Evolutionary conservation across 768 basidiomycete species (phyloP), one percentile per base, ranked within the genome.

Genomic region (Lyophyllum atratum): DNA sequence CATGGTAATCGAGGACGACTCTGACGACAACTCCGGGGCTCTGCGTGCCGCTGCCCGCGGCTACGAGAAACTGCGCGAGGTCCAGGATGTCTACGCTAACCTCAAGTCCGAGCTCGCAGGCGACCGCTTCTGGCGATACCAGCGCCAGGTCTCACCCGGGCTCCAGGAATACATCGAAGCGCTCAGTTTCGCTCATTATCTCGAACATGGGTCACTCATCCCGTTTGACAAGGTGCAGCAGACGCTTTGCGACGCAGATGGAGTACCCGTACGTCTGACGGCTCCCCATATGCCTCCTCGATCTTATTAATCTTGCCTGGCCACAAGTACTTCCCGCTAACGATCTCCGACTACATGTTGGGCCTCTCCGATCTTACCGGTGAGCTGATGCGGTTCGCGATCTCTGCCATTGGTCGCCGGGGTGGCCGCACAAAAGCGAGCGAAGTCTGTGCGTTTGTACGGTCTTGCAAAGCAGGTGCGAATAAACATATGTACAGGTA

Each of bases 131-230:
- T 94, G 93, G 91, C 80, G 86, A 47, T 86, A 89, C 69, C 82
- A 90, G 65, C 81, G 83, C 31, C 83, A 87, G 60, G 75, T 92
- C 54, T 90, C 90, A 6, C 85, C 89, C 1, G 87, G 95, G 3
- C 72, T 98, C 26, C 95, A 98, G 71, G 97, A 98, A 74, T 98
- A 94, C 72, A 92, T 98, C 60, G 97, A 98, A 71, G 95, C 92
- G 1, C 75, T 94, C 55, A 89, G 92, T 64, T 95, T 98, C 68
- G 81, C 91, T 0, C 84, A 95, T 70, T 98, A 91, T 68, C 81
- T 96, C 49, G 84, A 91, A 56, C 76, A 86, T 61, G 79, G 81
- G 29, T 70, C 80, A 2, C 75, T 97, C 54, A 83, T 97, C 53
- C 78, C 87, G 4, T 89, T 83, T 61, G 68, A 76, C 22, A 79